Conservation (phyloP, 192 early-diverging fungal species). For the Diversispora eburnea region DNA sequence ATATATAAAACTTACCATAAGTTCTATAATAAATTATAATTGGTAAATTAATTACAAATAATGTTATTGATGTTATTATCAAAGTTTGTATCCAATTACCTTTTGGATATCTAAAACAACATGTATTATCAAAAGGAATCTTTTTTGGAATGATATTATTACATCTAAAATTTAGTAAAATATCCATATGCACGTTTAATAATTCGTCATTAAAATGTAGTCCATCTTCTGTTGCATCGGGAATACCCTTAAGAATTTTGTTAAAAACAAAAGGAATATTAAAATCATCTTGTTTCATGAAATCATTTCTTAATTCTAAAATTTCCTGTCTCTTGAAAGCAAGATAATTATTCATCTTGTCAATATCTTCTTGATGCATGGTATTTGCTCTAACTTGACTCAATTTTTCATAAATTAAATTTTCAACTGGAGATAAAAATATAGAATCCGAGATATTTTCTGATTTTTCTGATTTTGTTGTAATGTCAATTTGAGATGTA, state of each 20-base stretch:
- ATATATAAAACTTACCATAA: not conserved
- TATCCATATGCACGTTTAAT: constrained; percentile 45
- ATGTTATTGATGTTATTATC: constrained; percentile 33
- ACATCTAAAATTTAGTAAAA: constrained; percentile 64
- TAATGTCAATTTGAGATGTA: too few relatives aligned
- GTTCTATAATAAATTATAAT: constrained; percentile 31
- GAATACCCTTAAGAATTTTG: constrained; percentile 39
- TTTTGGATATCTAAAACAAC: constrained; percentile 55
- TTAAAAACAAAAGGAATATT: constrained; percentile 53
- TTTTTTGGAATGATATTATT: constrained; percentile 45
- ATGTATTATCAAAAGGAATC: constrained; percentile 52
- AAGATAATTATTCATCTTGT: constrained; percentile 57
- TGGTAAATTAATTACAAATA: constrained; percentile 45
- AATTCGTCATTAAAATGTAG: constrained; percentile 60
- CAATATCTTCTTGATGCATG: constrained; percentile 44
- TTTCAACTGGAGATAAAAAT: constrained; percentile 35
- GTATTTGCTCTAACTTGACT: constrained; percentile 41
- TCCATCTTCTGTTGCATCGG: constrained; percentile 57
- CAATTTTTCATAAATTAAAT: constrained; percentile 48
- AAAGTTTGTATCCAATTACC: constrained; percentile 43
- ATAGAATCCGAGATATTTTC: constrained; percentile 9
- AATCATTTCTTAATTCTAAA: too few relatives aligned
- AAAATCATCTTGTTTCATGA: constrained; percentile 23
- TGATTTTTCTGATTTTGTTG: too few relatives aligned
- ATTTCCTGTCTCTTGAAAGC: not conserved